phyloP scores from a whole-genome alignment of 495 filamentous ascomycete species.

The Astrocystis sublimbata region DNA sequence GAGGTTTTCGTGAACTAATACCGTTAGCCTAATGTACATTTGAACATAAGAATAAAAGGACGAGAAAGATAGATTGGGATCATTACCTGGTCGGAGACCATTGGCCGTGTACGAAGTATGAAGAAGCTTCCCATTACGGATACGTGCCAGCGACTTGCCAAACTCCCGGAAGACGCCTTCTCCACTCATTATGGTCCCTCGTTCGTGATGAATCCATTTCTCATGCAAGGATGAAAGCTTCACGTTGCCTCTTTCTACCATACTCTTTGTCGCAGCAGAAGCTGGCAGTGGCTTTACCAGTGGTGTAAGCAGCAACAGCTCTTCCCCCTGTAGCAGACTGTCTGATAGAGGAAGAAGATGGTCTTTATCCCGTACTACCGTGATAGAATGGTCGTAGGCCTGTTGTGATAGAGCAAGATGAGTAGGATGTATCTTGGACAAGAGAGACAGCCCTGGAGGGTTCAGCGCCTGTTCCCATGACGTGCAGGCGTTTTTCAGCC shows the following conservation, averaged over 20 bases:
- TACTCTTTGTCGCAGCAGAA: conserved; percentile 64
- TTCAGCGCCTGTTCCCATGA: conserved; percentile 82
- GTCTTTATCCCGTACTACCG: conserved; percentile 80
- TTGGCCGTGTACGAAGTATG: conserved; percentile 93
- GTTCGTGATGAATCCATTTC: conserved; percentile 57
- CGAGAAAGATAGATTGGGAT: neutral
- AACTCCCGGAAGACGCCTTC: conserved; percentile 86
- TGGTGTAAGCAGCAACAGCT: conserved; percentile 78
- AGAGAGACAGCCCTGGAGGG: conserved; percentile 67
- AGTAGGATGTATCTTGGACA: conserved; percentile 76
- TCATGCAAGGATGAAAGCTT: conserved; percentile 53
- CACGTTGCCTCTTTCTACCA: conserved; percentile 48
- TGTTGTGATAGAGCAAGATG: conserved; percentile 76
- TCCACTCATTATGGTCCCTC: conserved; percentile 75
- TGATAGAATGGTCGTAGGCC: conserved; percentile 84
- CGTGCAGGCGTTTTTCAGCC: conserved; percentile 74
- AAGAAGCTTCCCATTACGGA: conserved; percentile 76
- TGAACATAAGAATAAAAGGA: too few species aligned
- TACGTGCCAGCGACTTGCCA: conserved; percentile 75
- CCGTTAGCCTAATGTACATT: neutral
- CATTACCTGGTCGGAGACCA: conserved; percentile 69
- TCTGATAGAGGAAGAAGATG: conserved; percentile 75
- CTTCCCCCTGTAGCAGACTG: conserved; percentile 76
- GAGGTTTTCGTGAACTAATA: conserved; percentile 75
- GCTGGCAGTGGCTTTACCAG: conserved; percentile 84